Conservation (phyloP, 2,329 filamentous ascomycete species). For the Escovopsis sp. region DNA sequence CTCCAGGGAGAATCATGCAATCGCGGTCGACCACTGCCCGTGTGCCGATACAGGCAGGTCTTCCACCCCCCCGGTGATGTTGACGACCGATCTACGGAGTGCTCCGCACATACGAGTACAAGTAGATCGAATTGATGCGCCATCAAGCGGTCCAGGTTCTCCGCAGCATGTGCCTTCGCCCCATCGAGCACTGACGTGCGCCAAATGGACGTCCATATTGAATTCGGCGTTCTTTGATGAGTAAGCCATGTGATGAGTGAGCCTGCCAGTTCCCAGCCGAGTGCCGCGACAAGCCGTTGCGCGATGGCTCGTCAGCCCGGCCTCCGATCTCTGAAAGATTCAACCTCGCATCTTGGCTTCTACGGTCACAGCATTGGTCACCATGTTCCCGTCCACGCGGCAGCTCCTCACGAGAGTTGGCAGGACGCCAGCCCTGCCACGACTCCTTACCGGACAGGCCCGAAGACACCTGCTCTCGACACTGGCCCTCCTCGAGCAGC, state of each 20-base stretch:
- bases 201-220: not conserved
- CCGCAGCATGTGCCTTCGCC: not conserved
- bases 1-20: too few species aligned
- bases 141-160: too few species aligned
- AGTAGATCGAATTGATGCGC: too few species aligned
- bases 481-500: slow-evolving; percentile 82
- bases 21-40: too few species aligned
- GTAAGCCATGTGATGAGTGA: not conserved
- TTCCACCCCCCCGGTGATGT: too few species aligned
- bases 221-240: not conserved
- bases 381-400: not conserved
- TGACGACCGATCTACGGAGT: too few species aligned
- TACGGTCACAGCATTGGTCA: not conserved
- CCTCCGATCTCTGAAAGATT: not conserved
- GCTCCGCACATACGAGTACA: too few species aligned
- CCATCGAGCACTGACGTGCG: not conserved
- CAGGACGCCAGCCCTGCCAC: not conserved
- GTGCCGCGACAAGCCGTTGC: not conserved
- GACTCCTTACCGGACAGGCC: not conserved
- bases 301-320: not conserved
- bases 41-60: too few species aligned
- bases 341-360: not conserved
- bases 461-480: not conserved
- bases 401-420: not conserved
- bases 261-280: not conserved